Evolutionary conservation across 2,329 filamentous ascomycete species (phyloP).

Genomic region (Leptosphaerulina australis): DNA sequence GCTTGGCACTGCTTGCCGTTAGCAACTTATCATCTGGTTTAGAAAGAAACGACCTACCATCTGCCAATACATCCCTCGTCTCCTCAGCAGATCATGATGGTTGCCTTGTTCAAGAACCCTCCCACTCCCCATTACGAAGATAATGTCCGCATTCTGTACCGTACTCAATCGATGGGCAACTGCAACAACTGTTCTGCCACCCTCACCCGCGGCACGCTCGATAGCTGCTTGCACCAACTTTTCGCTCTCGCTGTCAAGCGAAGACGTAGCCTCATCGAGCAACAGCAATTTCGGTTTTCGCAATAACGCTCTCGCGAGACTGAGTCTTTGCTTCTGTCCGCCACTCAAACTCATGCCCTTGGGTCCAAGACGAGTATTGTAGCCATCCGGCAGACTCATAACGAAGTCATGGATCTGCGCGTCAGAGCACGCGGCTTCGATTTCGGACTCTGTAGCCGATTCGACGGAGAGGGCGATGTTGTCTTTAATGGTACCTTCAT

Average conservation of each 20-base stretch:
- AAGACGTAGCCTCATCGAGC: constrained; percentile 46
- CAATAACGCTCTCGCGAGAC: constrained; percentile 43
- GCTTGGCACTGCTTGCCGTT: constrained; percentile 36
- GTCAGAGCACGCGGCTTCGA: constrained; percentile 42
- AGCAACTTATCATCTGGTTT: neutral
- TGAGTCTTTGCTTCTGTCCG: constrained; percentile 46
- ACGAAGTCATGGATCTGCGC: constrained; percentile 51
- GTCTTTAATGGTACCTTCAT: constrained; percentile 52
- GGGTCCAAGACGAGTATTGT: constrained; percentile 43
- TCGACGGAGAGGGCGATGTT: constrained; percentile 48
- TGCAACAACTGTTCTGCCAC: constrained; percentile 39
- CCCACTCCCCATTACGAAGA: constrained; percentile 46
- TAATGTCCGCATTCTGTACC: constrained; percentile 47
- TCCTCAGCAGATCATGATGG: constrained; percentile 39
- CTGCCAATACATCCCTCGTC: constrained; percentile 43
- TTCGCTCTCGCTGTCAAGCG: constrained; percentile 45
- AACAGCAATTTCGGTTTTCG: constrained; percentile 41
- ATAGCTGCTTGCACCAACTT: constrained; percentile 45
- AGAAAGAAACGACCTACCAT: constrained; percentile 25
- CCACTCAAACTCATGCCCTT: constrained; percentile 45
- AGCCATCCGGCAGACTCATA: constrained; percentile 43
- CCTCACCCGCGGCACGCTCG: constrained; percentile 39
- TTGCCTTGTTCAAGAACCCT: constrained; percentile 43
- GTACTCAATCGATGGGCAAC: constrained; percentile 48
- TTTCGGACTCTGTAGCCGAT: constrained; percentile 34